Evolutionary conservation across 495 filamentous ascomycete genomes (phyloP).

Genomic region (Penicillium salamii): DNA sequence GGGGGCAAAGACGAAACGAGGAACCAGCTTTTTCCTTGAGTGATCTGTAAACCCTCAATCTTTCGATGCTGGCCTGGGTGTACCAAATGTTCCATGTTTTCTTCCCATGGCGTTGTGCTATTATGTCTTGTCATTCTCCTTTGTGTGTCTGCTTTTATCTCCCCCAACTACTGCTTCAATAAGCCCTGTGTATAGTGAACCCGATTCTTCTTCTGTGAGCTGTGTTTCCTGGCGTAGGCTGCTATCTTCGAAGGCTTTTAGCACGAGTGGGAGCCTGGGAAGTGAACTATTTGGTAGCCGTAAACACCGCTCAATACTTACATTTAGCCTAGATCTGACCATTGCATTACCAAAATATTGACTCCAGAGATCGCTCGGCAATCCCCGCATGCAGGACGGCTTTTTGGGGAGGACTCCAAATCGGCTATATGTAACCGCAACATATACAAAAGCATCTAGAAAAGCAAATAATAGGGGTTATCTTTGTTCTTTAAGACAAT

Average conservation of each 20-base stretch:
- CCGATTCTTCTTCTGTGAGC: slow-evolving; percentile 18
- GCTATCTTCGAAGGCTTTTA: too few species aligned
- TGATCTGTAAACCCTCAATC: slow-evolving; percentile 20
- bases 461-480: too few species aligned
- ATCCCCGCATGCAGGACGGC: slow-evolving; percentile 1
- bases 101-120: slow-evolving; percentile 35
- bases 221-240: neutral
- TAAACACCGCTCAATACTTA: too few species aligned
- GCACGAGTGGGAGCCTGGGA: too few species aligned
- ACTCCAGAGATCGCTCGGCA: neutral
- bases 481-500: too few species aligned
- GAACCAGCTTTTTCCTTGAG: slow-evolving; percentile 7
- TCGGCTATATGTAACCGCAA: slow-evolving; percentile 3
- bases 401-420: neutral
- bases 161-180: slow-evolving; percentile 16
- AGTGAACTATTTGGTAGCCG: too few species aligned
- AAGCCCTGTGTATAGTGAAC: slow-evolving; percentile 35
- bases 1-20: slow-evolving; percentile 16
- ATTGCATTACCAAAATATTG: neutral
- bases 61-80: slow-evolving; percentile 20
- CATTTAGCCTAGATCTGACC: too few species aligned
- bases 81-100: slow-evolving; percentile 31
- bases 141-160: slow-evolving; percentile 23
- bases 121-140: slow-evolving; percentile 27
- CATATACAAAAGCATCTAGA: slow-evolving; percentile 3